Conservation (phyloP, 805 yeast species). For the Schwanniomyces vanrijiae region DNA sequence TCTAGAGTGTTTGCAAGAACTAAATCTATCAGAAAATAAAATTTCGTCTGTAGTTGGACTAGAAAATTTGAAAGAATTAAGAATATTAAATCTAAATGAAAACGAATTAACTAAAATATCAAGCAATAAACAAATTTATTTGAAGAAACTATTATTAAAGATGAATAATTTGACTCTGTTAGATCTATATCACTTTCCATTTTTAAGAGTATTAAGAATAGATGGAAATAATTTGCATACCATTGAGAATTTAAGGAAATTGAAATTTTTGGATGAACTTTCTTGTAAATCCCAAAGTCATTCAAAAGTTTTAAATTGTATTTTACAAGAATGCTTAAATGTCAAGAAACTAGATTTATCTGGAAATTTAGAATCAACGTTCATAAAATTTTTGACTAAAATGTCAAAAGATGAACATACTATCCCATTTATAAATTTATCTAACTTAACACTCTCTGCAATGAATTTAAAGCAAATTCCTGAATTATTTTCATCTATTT, state of each 20-base stretch:
- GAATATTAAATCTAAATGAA: constrained; percentile 42
- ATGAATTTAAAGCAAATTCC: constrained; percentile 44
- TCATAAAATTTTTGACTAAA: constrained; percentile 6
- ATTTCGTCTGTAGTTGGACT: constrained; percentile 33
- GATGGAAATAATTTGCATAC: constrained; percentile 42
- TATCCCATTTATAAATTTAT: constrained; percentile 34
- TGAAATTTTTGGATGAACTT: constrained; percentile 40
- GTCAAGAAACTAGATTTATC: constrained; percentile 40
- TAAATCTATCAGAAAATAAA: constrained; percentile 44
- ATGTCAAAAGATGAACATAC: neutral
- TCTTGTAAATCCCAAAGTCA: constrained; percentile 39
- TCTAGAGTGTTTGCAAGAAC: constrained; percentile 42
- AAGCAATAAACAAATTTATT: constrained; percentile 18
- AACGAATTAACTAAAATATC: constrained; percentile 30
- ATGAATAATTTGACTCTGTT: constrained; percentile 34
- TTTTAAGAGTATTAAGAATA: constrained; percentile 42
- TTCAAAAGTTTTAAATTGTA: constrained; percentile 15
- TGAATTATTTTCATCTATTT: constrained; percentile 28
- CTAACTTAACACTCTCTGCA: constrained; percentile 45
- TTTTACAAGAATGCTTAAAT: constrained; percentile 19
- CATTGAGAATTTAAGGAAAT: constrained; percentile 24
- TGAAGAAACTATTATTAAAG: constrained; percentile 40
- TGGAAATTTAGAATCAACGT: constrained; percentile 28
- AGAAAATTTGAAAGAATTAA: constrained; percentile 32
- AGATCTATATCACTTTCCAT: constrained; percentile 33